phyloP scores from a whole-genome alignment of 75 land plant genomes.

The Ceratopteris richardii region DNA sequence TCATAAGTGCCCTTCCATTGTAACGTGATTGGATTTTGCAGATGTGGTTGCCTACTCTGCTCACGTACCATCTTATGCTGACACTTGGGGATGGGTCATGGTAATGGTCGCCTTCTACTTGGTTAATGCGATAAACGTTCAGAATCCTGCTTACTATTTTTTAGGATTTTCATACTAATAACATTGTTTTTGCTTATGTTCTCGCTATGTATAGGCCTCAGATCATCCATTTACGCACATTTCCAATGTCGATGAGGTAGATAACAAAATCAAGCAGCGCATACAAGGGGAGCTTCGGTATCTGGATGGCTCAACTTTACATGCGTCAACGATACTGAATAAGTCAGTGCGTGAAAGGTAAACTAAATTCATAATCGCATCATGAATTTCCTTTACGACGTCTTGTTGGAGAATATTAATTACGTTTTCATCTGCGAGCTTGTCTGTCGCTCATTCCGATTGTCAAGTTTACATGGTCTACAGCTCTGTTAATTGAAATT shows the following conservation, averaged over 20 bases:
- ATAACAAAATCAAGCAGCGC: slow-evolving; percentile 52
- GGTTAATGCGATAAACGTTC: neutral
- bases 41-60: slow-evolving; percentile 71
- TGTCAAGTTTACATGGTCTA: no score
- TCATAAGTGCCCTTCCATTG: no score
- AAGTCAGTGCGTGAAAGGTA: slow-evolving; percentile 72
- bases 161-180: neutral
- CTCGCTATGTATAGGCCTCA: slow-evolving; percentile 71
- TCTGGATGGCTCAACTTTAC: slow-evolving; percentile 54
- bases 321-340: slow-evolving; percentile 56
- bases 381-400: no score
- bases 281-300: slow-evolving; percentile 64
- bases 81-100: slow-evolving; percentile 86
- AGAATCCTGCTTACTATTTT: neutral
- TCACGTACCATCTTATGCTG: slow-evolving; percentile 72
- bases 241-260: slow-evolving; percentile 36
- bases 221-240: slow-evolving; percentile 55
- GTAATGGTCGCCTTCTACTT: no score
- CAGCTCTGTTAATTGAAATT: no score
- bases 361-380: slow-evolving; percentile 11
- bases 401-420: no score
- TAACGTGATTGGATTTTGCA: no score
- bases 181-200: no score
- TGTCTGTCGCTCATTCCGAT: no score
- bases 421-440: no score